Evolutionary conservation across 2,329 filamentous ascomycete species (phyloP).

Genomic region (Botrytis tulipae): DNA sequence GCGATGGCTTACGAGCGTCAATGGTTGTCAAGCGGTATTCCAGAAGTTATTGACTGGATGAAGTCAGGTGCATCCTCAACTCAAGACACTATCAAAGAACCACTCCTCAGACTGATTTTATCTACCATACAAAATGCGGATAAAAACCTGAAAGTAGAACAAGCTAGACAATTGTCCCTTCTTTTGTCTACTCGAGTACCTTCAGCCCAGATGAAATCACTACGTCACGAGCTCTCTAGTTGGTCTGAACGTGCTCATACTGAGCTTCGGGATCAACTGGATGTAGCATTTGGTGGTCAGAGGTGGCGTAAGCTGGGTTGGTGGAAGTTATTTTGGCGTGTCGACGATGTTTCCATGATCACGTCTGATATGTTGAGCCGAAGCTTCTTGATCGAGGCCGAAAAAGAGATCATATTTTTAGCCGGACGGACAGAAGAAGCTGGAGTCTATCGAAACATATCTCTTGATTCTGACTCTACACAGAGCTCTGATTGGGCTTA

Average conservation of each 20-base stretch:
- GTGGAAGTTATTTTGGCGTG: conserved; percentile 96
- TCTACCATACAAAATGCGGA: conserved; percentile 61
- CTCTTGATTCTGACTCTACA: background rate
- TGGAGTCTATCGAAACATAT: conserved; percentile 43
- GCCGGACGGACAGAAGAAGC: conserved; percentile 72
- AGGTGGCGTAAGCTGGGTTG: conserved; percentile 80
- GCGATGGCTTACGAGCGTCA: conserved; percentile 69
- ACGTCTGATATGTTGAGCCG: conserved; percentile 74
- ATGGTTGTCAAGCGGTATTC: conserved; percentile 72
- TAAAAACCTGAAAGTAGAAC: conserved; percentile 50
- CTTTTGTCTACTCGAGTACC: conserved; percentile 37
- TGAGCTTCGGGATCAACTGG: conserved; percentile 78
- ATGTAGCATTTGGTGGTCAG: conserved; percentile 71
- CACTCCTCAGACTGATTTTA: conserved; percentile 63
- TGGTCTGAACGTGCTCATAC: conserved; percentile 82
- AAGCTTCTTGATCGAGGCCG: conserved; percentile 73
- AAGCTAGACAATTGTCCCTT: conserved; percentile 41
- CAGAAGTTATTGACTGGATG: conserved; percentile 65
- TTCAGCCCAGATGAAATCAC: conserved; percentile 42
- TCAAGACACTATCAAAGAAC: conserved; percentile 57
- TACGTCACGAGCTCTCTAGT: conserved; percentile 59
- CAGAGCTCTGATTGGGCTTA: conserved; percentile 31
- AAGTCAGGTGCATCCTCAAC: conserved; percentile 44
- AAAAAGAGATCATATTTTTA: conserved; percentile 79
- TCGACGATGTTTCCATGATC: conserved; percentile 86